phyloP scores from a whole-genome alignment of 2,329 filamentous ascomycete species.

The Aspergillus pseudotamarii region DNA sequence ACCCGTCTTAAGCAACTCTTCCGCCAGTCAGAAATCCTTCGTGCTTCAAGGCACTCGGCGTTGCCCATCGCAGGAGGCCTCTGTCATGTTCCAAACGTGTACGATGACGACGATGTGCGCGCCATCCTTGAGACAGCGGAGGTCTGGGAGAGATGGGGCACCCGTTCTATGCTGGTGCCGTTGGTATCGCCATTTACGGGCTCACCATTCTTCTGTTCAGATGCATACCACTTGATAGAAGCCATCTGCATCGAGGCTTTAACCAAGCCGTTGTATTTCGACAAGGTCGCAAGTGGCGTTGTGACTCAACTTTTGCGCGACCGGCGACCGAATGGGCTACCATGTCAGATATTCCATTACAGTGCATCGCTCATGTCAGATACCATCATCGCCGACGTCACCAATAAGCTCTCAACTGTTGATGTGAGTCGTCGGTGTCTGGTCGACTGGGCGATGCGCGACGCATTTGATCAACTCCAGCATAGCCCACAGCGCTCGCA shows the following conservation, averaged over 20 bases:
- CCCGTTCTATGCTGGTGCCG: slow-evolving; percentile 6
- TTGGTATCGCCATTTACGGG: slow-evolving; percentile 8
- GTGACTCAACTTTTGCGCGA: no score
- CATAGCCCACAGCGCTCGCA: slow-evolving; percentile 10
- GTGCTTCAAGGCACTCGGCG: slow-evolving; percentile 20
- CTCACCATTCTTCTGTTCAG: not conserved
- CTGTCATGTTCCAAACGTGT: slow-evolving; percentile 48
- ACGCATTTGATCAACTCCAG: not conserved
- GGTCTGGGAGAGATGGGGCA: not conserved
- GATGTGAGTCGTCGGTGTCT: no score
- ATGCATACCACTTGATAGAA: not conserved
- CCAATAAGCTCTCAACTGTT: no score
- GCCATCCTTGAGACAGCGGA: not conserved
- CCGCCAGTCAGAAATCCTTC: slow-evolving; percentile 14
- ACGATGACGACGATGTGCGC: slow-evolving; percentile 28
- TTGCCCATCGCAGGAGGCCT: slow-evolving; percentile 27
- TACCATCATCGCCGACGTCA: no score
- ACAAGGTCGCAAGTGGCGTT: not conserved
- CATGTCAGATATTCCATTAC: no score
- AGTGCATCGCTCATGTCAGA: no score
- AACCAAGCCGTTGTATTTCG: slow-evolving; percentile 4
- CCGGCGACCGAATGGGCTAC: no score
- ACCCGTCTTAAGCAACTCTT: slow-evolving; percentile 23
- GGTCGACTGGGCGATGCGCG: no score
- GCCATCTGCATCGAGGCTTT: not conserved